Percentiles rank a stretch among this genome's conserved stretches.
These are phyloP conservation scores for Penicillium riverlandense DNA, from an alignment of 495 filamentous ascomycete species.

Conservation along the genomic window DNA sequence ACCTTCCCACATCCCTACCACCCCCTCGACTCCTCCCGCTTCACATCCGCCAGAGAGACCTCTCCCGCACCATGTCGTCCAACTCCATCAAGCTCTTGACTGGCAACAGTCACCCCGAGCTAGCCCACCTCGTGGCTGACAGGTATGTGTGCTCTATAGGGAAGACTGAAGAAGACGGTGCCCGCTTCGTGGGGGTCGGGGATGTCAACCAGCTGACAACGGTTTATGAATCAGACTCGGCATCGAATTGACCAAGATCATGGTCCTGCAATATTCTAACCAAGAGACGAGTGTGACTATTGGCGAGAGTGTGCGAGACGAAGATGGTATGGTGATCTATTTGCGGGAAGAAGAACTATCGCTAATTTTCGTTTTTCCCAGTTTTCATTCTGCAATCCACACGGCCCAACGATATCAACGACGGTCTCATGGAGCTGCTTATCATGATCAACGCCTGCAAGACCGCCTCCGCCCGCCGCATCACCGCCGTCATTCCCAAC, in stretches of 20 bases:
- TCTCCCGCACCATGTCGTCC: conserved; percentile 49
- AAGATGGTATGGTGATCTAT: conserved; percentile 60
- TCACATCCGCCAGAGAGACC: not conserved
- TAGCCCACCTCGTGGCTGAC: conserved; percentile 85
- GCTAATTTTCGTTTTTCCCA: conserved; percentile 16
- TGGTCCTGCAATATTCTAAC: conserved; percentile 95
- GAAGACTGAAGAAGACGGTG: not conserved
- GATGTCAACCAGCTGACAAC: conserved; percentile 2
- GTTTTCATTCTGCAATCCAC: conserved; percentile 98
- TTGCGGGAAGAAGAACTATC: conserved; percentile 1
- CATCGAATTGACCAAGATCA: conserved; percentile 86
- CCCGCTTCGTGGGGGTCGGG: not conserved
- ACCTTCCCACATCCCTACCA: no score
- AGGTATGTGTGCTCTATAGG: conserved; percentile 48
- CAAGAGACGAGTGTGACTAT: conserved; percentile 97
- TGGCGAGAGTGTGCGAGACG: conserved; percentile 92
- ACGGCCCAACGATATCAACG: conserved; percentile 93
- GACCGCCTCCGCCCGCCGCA: conserved; percentile 86
- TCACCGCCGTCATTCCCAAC: conserved; percentile 90
- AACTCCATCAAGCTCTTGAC: conserved; percentile 97
- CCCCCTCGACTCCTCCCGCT: not conserved
- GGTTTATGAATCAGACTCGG: conserved; percentile 55
- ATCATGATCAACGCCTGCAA: conserved; percentile 99
- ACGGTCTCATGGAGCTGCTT: conserved; percentile 95
- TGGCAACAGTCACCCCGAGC: conserved; percentile 88